phyloP scores from a whole-genome alignment of 768 basidiomycete genomes.

The Auricularia auricula-judae region DNA sequence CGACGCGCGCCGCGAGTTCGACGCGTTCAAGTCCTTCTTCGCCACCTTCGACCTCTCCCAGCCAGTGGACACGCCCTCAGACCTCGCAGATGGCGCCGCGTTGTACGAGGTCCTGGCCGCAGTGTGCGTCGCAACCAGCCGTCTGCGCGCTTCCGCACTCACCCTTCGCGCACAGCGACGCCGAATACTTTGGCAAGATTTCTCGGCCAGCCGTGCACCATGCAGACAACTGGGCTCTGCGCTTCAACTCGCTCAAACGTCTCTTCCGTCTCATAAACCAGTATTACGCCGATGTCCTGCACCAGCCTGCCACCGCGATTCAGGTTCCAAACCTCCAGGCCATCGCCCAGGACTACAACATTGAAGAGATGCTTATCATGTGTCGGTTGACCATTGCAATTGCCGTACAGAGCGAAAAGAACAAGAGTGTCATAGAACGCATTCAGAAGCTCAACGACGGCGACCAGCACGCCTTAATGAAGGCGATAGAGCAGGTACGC shows the following conservation, averaged over 20 bases:
- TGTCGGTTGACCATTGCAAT: slow-evolving; percentile 78
- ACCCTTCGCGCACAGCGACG: slow-evolving; percentile 41
- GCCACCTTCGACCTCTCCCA: slow-evolving; percentile 57
- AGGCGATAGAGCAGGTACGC: slow-evolving; percentile 81
- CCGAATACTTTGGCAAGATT: slow-evolving; percentile 62
- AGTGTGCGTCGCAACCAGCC: slow-evolving; percentile 42
- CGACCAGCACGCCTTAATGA: slow-evolving; percentile 86
- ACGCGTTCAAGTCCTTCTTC: slow-evolving; percentile 77
- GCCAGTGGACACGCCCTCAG: slow-evolving; percentile 48
- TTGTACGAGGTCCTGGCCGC: slow-evolving; percentile 64
- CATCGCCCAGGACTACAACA: slow-evolving; percentile 65
- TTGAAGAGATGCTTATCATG: slow-evolving; percentile 56
- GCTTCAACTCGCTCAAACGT: slow-evolving; percentile 73
- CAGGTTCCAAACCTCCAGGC: slow-evolving; percentile 84
- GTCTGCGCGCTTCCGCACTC: not conserved
- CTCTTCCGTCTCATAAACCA: slow-evolving; percentile 83
- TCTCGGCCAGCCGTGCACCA: slow-evolving; percentile 46
- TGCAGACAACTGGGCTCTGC: slow-evolving; percentile 83
- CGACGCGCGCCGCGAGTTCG: slow-evolving; percentile 34
- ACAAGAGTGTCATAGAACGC: slow-evolving; percentile 78
- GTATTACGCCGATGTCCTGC: slow-evolving; percentile 75
- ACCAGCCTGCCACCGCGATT: slow-evolving; percentile 63
- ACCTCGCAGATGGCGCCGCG: slow-evolving; percentile 72
- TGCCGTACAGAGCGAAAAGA: slow-evolving; percentile 80
- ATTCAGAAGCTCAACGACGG: slow-evolving; percentile 76